Evolutionary conservation across 495 filamentous ascomycete genomes (phyloP), one percentile per base, ranked within the genome.

Genomic region (Coniosporium apollinis): DNA sequence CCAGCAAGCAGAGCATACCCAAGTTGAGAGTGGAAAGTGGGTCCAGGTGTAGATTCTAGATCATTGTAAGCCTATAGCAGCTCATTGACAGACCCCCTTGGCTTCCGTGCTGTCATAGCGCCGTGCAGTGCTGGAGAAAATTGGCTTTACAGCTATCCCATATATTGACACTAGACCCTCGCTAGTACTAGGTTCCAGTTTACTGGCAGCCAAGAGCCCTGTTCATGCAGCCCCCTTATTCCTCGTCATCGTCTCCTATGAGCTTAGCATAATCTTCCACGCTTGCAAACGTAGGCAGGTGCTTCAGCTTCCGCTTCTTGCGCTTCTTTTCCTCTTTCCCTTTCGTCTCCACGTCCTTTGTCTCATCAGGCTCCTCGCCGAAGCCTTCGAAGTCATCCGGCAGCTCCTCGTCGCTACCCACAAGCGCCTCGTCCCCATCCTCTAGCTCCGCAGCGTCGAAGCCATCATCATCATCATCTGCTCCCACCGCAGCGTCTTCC

Each of bases 241-340:
- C 41, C 22, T 67, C 72, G 24, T 76, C 76, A 30, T 78, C 79
- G 40, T 84, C 82, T 34, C 63, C 72, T 46, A 97, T 51, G 64
- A 94, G 67, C 42, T 77, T 77, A 17, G 84, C 87, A 57, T 96
- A 96, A 48, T 97, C 91, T 15, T 96, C 89, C 14, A 66, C 76
- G 20, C 79, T 85, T 15, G 91, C 89, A 61, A 96, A 97, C 0
- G 72, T 91, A 3, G 89, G 89, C 42, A 97, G 62, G 44, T 70
- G 67, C 66, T 81, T 91, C 49, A 96, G 59, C 67, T 85, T 84
- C 67, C 76, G 76, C 48, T 64, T 72, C 62, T 79, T 83, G 41
- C 67, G 41, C 41, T 50, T 37, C 36, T 44, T 40, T 19, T 46
- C 36, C n/a, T 39, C 18, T 5, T 42, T 42, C 30, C 34, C 29